These are phyloP conservation scores for Cystobasidium ongulense DNA, from an alignment of 768 basidiomycete species.

Conservation along the genomic window DNA sequence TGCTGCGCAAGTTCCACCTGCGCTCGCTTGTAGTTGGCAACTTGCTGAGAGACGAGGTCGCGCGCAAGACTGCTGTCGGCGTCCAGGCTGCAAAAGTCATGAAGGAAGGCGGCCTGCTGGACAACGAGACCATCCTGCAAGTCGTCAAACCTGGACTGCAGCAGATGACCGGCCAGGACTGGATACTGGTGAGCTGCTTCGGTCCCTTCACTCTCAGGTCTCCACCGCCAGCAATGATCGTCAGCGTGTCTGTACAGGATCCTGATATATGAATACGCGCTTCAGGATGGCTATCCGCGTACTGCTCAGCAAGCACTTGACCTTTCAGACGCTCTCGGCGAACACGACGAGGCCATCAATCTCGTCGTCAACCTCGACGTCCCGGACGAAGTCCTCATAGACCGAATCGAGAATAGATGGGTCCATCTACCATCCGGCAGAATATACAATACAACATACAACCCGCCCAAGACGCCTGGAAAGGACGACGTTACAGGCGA, in stretches of 20 bases:
- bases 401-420: conserved; percentile 58
- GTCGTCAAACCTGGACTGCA: conserved; percentile 68
- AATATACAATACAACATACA: conserved; percentile 78
- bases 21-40: conserved; percentile 44
- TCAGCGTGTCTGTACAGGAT: background rate
- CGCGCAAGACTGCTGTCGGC: conserved; percentile 66
- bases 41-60: conserved; percentile 72
- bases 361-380: conserved; percentile 80
- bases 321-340: conserved; percentile 61
- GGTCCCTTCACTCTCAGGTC: too few species aligned
- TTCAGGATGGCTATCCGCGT: conserved; percentile 73
- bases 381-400: conserved; percentile 73
- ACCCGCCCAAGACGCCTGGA: conserved; percentile 68
- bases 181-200: conserved; percentile 6
- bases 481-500: conserved; percentile 57
- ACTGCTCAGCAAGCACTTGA: conserved; percentile 74
- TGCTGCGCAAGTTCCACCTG: conserved; percentile 24
- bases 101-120: conserved; percentile 63
- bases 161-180: conserved; percentile 46
- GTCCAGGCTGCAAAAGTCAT: conserved; percentile 67
- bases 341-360: conserved; percentile 54
- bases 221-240: background rate
- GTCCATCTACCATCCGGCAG: conserved; percentile 76
- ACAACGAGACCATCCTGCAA: conserved; percentile 70
- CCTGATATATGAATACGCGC: background rate